Conservation (phyloP, 1,284 basidiomycete genomes). For the Puccinia triticina region DNA sequence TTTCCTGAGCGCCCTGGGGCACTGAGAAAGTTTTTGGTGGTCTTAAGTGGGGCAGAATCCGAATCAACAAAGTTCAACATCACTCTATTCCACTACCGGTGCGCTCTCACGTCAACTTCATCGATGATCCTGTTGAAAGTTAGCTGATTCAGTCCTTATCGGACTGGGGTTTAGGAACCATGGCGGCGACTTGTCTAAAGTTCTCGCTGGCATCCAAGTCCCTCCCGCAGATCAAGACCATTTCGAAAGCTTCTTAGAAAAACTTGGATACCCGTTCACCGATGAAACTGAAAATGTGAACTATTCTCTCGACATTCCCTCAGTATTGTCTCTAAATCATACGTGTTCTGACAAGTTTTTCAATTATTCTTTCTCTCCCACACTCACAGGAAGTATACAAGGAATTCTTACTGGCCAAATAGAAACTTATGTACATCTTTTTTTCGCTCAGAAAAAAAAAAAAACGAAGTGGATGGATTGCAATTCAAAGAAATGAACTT, state of each 20-base stretch:
- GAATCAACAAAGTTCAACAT: slow-evolving; percentile 39
- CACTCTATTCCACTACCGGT: slow-evolving; percentile 47
- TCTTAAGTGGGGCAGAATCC: slow-evolving; percentile 17
- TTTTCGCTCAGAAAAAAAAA: background rate
- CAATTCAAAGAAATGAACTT: too few relatives aligned
- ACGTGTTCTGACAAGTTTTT: background rate
- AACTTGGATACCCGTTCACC: slow-evolving; percentile 70
- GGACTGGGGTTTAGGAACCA: slow-evolving; percentile 33
- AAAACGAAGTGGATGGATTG: background rate
- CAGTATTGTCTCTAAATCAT: background rate
- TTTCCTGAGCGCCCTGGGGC: slow-evolving; percentile 96
- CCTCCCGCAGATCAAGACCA: slow-evolving; percentile 69
- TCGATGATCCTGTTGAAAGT: background rate
- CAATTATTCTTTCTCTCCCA: background rate
- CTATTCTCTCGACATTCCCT: too few relatives aligned
- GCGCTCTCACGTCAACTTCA: background rate
- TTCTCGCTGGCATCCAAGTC: slow-evolving; percentile 87
- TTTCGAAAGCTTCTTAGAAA: slow-evolving; percentile 75
- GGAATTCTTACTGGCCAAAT: slow-evolving; percentile 39
- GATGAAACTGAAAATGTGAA: slow-evolving; percentile 49
- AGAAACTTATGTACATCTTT: background rate
- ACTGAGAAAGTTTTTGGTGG: slow-evolving; percentile 81
- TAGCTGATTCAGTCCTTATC: background rate
- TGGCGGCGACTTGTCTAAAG: slow-evolving; percentile 53
- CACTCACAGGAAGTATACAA: slow-evolving; percentile 37